These are phyloP conservation scores for Cryphonectria nitschkei DNA, from an alignment of 2,329 filamentous ascomycete genomes.

Conservation along the genomic window DNA sequence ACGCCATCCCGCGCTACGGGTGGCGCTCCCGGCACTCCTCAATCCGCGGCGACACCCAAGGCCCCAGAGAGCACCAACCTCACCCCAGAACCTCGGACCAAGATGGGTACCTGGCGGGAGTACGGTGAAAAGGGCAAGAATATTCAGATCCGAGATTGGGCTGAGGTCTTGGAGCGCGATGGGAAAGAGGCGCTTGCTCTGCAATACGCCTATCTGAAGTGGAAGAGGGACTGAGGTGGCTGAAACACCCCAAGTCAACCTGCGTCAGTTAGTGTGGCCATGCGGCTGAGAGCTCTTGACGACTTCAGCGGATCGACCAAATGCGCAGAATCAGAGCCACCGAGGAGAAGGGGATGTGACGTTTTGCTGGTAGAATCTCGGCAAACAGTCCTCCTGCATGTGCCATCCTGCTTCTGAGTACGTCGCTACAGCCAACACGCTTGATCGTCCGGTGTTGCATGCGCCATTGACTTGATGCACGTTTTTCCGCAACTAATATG, in stretches of 20 bases:
- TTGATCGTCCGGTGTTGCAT: neutral
- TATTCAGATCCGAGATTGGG: slow-evolving; percentile 83
- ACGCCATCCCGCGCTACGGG: slow-evolving; percentile 37
- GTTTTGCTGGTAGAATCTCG: neutral
- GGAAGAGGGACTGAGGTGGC: slow-evolving; percentile 53
- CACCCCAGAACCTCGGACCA: slow-evolving; percentile 62
- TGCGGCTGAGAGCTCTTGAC: neutral
- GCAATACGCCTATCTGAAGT: slow-evolving; percentile 58
- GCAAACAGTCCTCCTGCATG: neutral
- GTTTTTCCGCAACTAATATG: slow-evolving; percentile 24
- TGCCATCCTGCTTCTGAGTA: neutral
- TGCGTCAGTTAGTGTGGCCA: neutral
- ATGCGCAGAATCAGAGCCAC: neutral
- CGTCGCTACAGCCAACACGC: neutral
- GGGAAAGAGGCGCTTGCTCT: slow-evolving; percentile 67
- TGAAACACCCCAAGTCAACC: neutral
- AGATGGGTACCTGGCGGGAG: slow-evolving; percentile 77
- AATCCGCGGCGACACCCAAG: slow-evolving; percentile 28
- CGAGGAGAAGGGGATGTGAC: neutral
- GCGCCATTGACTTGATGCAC: neutral
- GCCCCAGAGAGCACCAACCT: slow-evolving; percentile 47
- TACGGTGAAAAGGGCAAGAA: slow-evolving; percentile 74
- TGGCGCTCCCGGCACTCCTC: slow-evolving; percentile 30
- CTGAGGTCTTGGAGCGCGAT: slow-evolving; percentile 79
- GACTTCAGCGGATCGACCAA: neutral